Percentiles rank a stretch among this genome's conserved stretches.
Conservation (phyloP, 139 green algal genomes). For the Chlamydomonas schloesseri region DNA sequence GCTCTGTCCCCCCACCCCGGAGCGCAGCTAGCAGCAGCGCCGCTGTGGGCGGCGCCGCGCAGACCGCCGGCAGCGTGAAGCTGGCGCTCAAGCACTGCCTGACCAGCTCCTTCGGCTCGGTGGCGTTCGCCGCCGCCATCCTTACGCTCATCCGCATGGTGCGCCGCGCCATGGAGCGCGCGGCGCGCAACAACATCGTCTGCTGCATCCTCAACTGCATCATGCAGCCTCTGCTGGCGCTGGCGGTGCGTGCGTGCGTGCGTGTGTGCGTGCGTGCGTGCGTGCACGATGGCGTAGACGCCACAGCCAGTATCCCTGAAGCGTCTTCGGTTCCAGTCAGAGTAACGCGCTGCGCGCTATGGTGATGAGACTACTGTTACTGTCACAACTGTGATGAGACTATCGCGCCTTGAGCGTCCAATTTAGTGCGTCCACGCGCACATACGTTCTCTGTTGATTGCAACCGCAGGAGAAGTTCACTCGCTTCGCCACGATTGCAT, state of each 20-base stretch:
- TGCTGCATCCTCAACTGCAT: conserved; percentile 54
- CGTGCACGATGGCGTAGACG: too few species aligned
- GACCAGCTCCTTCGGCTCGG: conserved; percentile 29
- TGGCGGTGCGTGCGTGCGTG: conserved; percentile 7
- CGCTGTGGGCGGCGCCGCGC: background rate
- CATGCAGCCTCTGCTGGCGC: conserved; percentile 43
- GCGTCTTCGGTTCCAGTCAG: too few species aligned
- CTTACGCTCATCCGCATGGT: background rate
- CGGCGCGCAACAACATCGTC: conserved; percentile 39
- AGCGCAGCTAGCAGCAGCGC: too few species aligned
- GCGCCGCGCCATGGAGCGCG: background rate
- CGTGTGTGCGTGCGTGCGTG: background rate
- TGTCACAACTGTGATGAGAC: too few species aligned
- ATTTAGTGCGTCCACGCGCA: too few species aligned
- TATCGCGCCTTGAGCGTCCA: too few species aligned
- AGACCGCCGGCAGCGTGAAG: conserved; percentile 9
- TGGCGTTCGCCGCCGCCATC: conserved; percentile 31
- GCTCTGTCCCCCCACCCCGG: too few species aligned
- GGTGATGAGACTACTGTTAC: too few species aligned
- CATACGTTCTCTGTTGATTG: too few species aligned
- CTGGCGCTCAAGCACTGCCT: conserved; percentile 27
- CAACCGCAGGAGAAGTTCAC: conserved; percentile 55
- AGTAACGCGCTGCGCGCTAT: too few species aligned
- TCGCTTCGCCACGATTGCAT: conserved; percentile 48
- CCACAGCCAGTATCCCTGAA: too few species aligned